Percentiles rank a stretch among this genome's conserved stretches.
phyloP scores from a whole-genome alignment of 2,329 filamentous ascomycete species.

The Fusarium equiseti region DNA sequence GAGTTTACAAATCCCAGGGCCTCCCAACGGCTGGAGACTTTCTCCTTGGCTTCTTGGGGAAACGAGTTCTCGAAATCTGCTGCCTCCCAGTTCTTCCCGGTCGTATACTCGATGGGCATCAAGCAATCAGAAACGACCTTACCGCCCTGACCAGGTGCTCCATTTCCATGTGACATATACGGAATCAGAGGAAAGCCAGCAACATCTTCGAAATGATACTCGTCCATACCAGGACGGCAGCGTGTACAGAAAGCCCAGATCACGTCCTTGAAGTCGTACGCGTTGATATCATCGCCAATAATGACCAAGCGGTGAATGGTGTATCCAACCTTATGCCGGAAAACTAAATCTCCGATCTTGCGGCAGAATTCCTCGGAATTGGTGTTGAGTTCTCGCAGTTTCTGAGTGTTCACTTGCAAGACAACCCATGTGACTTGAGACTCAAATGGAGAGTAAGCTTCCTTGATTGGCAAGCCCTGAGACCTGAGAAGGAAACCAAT shows the following conservation, averaged over 20 bases:
- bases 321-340: constrained; percentile 42
- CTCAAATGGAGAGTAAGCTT: constrained; percentile 60
- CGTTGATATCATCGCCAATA: constrained; percentile 62
- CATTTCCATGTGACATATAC: constrained; percentile 59
- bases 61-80: constrained; percentile 51
- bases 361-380: constrained; percentile 21
- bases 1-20: background rate
- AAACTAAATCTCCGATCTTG: constrained; percentile 18
- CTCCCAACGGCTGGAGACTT: constrained; percentile 5
- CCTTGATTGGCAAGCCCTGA: constrained; percentile 56
- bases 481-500: constrained; percentile 10
- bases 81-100: constrained; percentile 47
- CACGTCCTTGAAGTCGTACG: constrained; percentile 59
- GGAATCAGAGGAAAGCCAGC: constrained; percentile 59
- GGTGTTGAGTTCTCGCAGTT: constrained; percentile 58
- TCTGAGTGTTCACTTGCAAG: constrained; percentile 67
- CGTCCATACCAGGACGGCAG: constrained; percentile 59
- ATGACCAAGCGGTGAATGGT: constrained; percentile 62
- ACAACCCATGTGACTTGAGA: constrained; percentile 62
- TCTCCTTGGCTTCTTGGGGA: constrained; percentile 43
- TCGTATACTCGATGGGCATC: constrained; percentile 57
- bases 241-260: constrained; percentile 63
- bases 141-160: constrained; percentile 51
- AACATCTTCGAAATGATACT: constrained; percentile 59
- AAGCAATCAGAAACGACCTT: constrained; percentile 61